Base-by-base conservation (phyloP, 1,139 yeast genomes). In the Yueomyces sp. region DNA sequence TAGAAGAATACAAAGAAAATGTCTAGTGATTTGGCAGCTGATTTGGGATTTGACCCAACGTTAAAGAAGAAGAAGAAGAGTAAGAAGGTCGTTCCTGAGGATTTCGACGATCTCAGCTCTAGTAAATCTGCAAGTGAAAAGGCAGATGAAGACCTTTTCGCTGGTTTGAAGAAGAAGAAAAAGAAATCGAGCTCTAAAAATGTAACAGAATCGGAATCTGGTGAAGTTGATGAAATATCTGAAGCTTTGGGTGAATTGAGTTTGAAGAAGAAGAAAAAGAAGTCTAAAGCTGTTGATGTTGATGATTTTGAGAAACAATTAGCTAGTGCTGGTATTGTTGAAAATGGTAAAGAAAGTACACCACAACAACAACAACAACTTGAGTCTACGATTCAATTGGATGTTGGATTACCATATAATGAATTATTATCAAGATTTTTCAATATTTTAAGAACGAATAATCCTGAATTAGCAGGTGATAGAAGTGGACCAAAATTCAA, bases 381-480 rank as follows among this genome's bases (percentile, higher is more conserved):
- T 19, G 63, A 50, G 19, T 50, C 59, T 8, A 53, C 52, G n/a
- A 55, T 59, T 39, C 66, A 67, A 47, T 56, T 60, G 44, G 66
- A 68, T 51, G 73, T 74, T 41, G 91, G 85, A 37, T 70, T 86
- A 53, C 78, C 93, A 48, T 91, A 89, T 66, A 79, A 79, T 48
- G 76, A 74, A 41, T 75, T 91, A 51, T 74, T 91, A 56, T 73
- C 81, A 45, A 77, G 97, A 63, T 89, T 93, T 63, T 91, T 87
- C 70, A 68, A 71, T 45, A 81, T 89, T 50, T 75, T 93, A 58
- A 86, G 85, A 59, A 81, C 84, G 53, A 89, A 91, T 69, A 93
- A 91, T 69, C 99, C 99, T 47, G 98, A 91, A 64, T 76, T 93
- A 59, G 98, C 97, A 41, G 96, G 97, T 55, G 96, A 91, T 63